Evolutionary conservation across 192 early-diverging fungal species (phyloP), one percentile per base, ranked within the genome.

Genomic region (Geranomyces michiganensis): DNA sequence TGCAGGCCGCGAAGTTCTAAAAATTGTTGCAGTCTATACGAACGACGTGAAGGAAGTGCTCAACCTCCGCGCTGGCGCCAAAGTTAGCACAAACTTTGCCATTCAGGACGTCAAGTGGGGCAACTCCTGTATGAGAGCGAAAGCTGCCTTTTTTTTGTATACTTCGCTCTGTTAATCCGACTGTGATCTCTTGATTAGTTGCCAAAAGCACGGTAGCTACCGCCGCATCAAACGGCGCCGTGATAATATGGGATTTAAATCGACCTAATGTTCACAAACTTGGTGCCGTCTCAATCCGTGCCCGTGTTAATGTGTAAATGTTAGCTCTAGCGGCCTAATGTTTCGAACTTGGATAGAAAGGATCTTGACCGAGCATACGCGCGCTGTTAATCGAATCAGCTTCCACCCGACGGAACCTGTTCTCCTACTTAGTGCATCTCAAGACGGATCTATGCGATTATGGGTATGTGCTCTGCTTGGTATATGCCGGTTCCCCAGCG

Each of bases 71-170:
- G 78, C 80, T 6, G 88, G 83, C 7, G 79, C 81, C 31, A 79
- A 84, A 55, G 59, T 75, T 22, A 87, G 78, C 64, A 70, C 81
- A 13, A 90, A 83, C 68, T 83, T 82, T 59, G 79, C 80, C 67
- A 86, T 81, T 56, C 92, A 84, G 56, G 92, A 94, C 76, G 91
- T 92, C 19, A 90, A 90, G 63, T 94, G 92, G 92, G 91, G 88
- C n/a, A 86, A 84, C 65, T 56, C 71, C 21, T 74, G 36, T 41
- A 41, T 10, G 36, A 41, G 10, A 41, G 36, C 36, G 36, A 36
- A 32, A 31, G 6, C 9, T 31, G 7, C 47, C 12, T 47, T 47
- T 10, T 19, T 47, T 10, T 6, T 72, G 31, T 21, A 8, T 10
- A 9, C 7, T 33, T 15, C n/a, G 15, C 67, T 73, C 26, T 62